Conservation (phyloP, 192 early-diverging fungal genomes). For the Bifiguratus adelaidae region DNA sequence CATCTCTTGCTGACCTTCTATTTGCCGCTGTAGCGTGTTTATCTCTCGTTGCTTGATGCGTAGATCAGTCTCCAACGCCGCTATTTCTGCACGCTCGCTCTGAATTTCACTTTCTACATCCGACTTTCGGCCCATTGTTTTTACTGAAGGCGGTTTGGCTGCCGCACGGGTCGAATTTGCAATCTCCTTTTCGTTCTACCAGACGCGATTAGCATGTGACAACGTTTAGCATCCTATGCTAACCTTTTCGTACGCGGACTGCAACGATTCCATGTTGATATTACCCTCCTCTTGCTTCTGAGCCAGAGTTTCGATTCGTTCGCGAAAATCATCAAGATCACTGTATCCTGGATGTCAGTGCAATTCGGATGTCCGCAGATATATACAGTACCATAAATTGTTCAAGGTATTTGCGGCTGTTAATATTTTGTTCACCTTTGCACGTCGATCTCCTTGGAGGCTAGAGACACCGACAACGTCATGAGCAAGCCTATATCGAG, state of each 20-base stretch:
- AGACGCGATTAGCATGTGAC: too few species aligned
- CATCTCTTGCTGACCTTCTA: neutral
- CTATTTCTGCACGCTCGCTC: too few species aligned
- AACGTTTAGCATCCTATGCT: too few species aligned
- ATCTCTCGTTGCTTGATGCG: too few species aligned
- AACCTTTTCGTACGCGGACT: slow-evolving; percentile 3
- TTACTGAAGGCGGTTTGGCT: too few species aligned
- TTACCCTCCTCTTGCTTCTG: slow-evolving; percentile 7
- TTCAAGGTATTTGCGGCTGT: slow-evolving; percentile 9
- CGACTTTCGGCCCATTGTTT: too few species aligned
- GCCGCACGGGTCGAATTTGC: too few species aligned
- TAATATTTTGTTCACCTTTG: neutral
- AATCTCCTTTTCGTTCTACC: too few species aligned
- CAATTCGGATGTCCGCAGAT: neutral
- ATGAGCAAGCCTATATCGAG: neutral
- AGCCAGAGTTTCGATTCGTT: slow-evolving; percentile 5
- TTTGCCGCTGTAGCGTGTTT: too few species aligned
- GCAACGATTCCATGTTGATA: slow-evolving; percentile 7
- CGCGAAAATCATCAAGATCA: neutral
- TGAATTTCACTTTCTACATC: too few species aligned
- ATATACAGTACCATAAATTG: slow-evolving; percentile 3
- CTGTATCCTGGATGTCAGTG: neutral
- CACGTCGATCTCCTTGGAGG: slow-evolving; percentile 5
- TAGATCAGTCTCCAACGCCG: too few species aligned
- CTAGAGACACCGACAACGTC: neutral